These are phyloP conservation scores for Diplocarpon rosae DNA, from an alignment of 2,329 filamentous ascomycete genomes.

Conservation along the genomic window DNA sequence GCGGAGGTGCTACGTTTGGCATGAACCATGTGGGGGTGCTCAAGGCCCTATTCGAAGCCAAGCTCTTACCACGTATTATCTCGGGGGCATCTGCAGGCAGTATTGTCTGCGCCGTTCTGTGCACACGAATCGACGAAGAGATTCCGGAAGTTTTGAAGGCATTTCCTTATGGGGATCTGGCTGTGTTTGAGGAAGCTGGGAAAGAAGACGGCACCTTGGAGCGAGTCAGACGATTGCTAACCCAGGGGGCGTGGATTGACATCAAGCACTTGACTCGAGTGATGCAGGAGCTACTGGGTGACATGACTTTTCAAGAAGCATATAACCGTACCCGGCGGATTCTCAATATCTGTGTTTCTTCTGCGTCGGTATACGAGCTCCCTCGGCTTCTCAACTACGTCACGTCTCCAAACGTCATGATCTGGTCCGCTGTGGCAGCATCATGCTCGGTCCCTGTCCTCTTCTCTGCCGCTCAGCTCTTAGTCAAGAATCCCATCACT, in stretches of 20 bases:
- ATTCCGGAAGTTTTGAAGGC: conserved; percentile 45
- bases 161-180: conserved; percentile 51
- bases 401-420: conserved; percentile 86
- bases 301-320: conserved; percentile 90
- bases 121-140: conserved; percentile 51
- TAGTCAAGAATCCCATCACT: conserved; percentile 76
- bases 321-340: conserved; percentile 91
- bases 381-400: conserved; percentile 84
- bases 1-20: conserved; percentile 59
- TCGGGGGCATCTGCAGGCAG: conserved; percentile 60
- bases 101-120: conserved; percentile 55
- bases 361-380: conserved; percentile 75
- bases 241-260: conserved; percentile 76
- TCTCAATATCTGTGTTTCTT: conserved; percentile 88
- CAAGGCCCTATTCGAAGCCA: conserved; percentile 52
- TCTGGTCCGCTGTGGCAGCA: conserved; percentile 93
- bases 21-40: conserved; percentile 64
- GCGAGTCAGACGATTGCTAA: conserved; percentile 62
- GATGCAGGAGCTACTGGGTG: conserved; percentile 70
- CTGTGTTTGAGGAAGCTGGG: conserved; percentile 48
- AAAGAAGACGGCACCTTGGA: conserved; percentile 53
- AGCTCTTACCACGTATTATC: conserved; percentile 54
- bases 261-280: conserved; percentile 71
- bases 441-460: conserved; percentile 87
- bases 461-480: conserved; percentile 67